Evolutionary conservation across 768 basidiomycete species (phyloP).

Genomic region (Boletus edulis): DNA sequence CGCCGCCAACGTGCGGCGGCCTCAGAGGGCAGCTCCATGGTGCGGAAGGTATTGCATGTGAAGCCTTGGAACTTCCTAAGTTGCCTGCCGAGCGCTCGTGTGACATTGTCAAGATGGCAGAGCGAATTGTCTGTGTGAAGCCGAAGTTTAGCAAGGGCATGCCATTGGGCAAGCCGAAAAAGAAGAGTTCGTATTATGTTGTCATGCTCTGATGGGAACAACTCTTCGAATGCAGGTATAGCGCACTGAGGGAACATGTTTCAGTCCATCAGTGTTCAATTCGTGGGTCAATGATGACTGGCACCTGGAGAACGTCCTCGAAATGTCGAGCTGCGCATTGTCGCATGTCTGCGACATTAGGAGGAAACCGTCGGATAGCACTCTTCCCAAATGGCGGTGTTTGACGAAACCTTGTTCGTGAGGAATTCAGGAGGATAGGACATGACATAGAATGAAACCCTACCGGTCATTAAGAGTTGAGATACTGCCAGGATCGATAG

Average conservation of each 20-base stretch:
- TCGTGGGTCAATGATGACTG: no score
- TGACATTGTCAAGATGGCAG: no score
- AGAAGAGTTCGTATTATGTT: slow-evolving; percentile 16
- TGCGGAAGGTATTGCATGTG: slow-evolving; percentile 26
- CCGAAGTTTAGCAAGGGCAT: neutral
- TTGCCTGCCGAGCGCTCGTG: neutral
- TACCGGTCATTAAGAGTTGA: neutral
- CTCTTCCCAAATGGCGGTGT: no score
- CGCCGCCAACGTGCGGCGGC: no score
- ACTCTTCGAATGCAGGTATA: slow-evolving; percentile 32
- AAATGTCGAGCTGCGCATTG: slow-evolving; percentile 39
- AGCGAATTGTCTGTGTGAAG: neutral
- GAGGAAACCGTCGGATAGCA: slow-evolving; percentile 34
- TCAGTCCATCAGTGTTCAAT: no score
- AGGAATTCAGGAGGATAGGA: no score
- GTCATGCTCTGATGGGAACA: slow-evolving; percentile 28
- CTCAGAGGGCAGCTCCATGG: slow-evolving; percentile 21
- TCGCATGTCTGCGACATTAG: slow-evolving; percentile 35
- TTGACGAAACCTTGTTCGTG: no score
- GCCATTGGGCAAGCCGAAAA: slow-evolving; percentile 16
- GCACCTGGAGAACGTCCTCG: slow-evolving; percentile 43
- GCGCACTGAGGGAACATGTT: slow-evolving; percentile 19
- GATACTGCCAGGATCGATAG: neutral
- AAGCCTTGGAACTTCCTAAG: neutral
- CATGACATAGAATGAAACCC: neutral